A percentile compares a stretch with the other conserved stretches of the same genome.
phyloP scores from a whole-genome alignment of 2,329 filamentous ascomycete genomes.

The Alternaria viburni region DNA sequence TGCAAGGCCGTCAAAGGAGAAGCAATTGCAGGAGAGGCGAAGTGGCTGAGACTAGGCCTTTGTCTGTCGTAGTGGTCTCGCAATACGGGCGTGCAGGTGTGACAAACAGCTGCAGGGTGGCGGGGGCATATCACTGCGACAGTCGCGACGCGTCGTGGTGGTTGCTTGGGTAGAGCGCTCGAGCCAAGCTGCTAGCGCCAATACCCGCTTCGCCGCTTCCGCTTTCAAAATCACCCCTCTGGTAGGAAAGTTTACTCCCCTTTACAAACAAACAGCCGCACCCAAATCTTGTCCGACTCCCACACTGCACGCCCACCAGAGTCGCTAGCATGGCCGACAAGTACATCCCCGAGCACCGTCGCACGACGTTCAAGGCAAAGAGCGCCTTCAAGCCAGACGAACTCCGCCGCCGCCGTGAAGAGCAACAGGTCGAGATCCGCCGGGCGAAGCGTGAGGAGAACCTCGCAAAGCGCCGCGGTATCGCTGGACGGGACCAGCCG shows the following conservation, averaged over 20 bases:
- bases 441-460: constrained; percentile 99
- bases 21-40: not conserved
- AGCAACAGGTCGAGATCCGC: constrained; percentile 98
- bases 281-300: constrained; percentile 23
- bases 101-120: not conserved
- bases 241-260: constrained; percentile 38
- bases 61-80: not conserved
- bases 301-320: constrained; percentile 22
- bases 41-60: not conserved
- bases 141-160: constrained; percentile 10
- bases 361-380: constrained; percentile 99
- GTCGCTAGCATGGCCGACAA: constrained; percentile 84
- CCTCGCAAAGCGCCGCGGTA: constrained; percentile 95
- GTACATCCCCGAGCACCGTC: constrained; percentile 99
- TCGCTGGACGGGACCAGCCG: constrained; percentile 75
- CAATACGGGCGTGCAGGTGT: not conserved
- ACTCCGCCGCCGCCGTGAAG: constrained; percentile 95
- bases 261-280: constrained; percentile 40
- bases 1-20: not conserved
- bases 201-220: constrained; percentile 40
- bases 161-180: constrained; percentile 24
- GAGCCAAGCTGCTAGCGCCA: constrained; percentile 23
- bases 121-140: not conserved
- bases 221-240: constrained; percentile 43
- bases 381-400: constrained; percentile 99